Evolutionary conservation across 176 grass and related monocot species (phyloP), one percentile per base, ranked within the genome.

Genomic region (Zizania latifolia): DNA sequence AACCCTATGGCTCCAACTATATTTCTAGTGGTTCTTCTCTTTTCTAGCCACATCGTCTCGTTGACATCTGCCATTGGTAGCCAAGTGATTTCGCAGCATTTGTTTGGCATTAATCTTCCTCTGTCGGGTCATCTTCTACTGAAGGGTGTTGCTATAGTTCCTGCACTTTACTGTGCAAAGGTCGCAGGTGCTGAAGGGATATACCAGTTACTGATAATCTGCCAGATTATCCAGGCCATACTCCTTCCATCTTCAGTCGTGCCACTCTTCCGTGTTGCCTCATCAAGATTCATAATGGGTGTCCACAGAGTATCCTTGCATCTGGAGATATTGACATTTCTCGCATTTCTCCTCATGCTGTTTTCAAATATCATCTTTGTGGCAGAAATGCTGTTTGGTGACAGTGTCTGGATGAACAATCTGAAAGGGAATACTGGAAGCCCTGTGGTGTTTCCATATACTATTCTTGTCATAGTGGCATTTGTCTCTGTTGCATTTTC

Each of bases 271-370:
- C 87, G 92, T 53, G 72, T 94, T 84, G 89, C 92, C 48, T 94
- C 95, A 17, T 99, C 96, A 35, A 92, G 83, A 86, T 70, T 74
- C 56, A 92, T 99, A 82, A 99, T 99, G 96, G 91, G 91, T 32
- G 16, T 59, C 74, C 78, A 92, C 60, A 99, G 86, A 81, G 83
- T 99, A 33, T 83, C 92, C 69, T 85, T 81, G 71, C 92, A 84
- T 78, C 80, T 95, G 80, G 92, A 92, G 78, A 90, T 99, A 68
- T 85, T 91, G 74, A 70, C 72, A 28, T 88, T 99, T 61, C 74
- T 92, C 74, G 85, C 92, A 37, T 95, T 99, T 88, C 74, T 95
- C n/a, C 79, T 80, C 37, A 89, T 95, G 87, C 85, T 99, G 37
- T 93, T 86, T 69, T 83, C 87, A 32, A 99, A 95, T 63, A 67